Conservation (phyloP, 2,329 filamentous ascomycete species). For the Fusarium decemcellulare region DNA sequence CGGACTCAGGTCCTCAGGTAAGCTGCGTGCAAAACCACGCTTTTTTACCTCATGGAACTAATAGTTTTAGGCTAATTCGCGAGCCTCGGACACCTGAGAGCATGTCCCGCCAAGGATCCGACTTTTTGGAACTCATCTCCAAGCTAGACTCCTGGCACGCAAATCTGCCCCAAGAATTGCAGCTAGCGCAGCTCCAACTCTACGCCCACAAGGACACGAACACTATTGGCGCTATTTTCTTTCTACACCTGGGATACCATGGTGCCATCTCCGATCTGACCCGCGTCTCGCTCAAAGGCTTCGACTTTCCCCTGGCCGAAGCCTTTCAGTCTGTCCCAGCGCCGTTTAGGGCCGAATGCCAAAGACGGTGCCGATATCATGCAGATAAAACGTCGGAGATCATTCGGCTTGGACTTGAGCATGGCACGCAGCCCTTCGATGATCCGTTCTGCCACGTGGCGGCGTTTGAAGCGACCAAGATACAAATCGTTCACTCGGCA, state of each 20-base stretch:
- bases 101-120: not conserved
- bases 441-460: slow-evolving; percentile 3
- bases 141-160: not conserved
- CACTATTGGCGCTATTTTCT: slow-evolving; percentile 7
- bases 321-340: not conserved
- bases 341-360: not conserved
- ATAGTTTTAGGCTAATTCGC: not conserved
- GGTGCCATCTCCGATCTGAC: slow-evolving; percentile 20
- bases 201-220: slow-evolving; percentile 14
- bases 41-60: no score
- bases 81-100: not conserved
- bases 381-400: not conserved
- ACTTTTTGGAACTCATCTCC: not conserved
- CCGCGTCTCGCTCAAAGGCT: slow-evolving; percentile 12
- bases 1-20: not conserved
- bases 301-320: slow-evolving; percentile 13
- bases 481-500: slow-evolving; percentile 1
- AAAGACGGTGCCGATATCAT: slow-evolving; percentile 12
- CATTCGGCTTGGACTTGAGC: not conserved
- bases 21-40: not conserved
- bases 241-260: slow-evolving; percentile 11
- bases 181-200: not conserved
- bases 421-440: not conserved
- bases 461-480: not conserved
- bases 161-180: not conserved